A percentile compares a stretch with the other conserved stretches of the same genome.
Evolutionary conservation across 2,329 filamentous ascomycete species (phyloP).

Genomic region (Aspergillus fijiensis): DNA sequence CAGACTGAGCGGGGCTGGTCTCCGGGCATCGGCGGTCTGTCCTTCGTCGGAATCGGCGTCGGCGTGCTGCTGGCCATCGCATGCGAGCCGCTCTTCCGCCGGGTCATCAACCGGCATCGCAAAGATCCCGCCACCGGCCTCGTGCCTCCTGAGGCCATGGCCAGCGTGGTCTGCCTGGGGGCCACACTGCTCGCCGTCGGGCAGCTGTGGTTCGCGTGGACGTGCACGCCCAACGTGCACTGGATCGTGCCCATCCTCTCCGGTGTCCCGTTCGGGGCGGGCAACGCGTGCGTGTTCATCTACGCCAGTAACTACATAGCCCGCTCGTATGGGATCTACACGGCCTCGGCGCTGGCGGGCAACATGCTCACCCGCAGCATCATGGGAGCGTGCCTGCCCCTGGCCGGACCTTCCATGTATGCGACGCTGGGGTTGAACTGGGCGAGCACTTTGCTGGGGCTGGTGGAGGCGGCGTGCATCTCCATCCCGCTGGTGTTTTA

Average conservation of each 20-base stretch:
- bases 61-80: conserved; percentile 52
- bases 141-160: conserved; percentile 72
- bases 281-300: conserved; percentile 74
- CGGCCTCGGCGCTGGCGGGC: conserved; percentile 73
- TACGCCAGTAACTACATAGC: conserved; percentile 77
- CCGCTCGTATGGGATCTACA: conserved; percentile 72
- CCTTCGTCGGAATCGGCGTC: conserved; percentile 68
- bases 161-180: conserved; percentile 74
- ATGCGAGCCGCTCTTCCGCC: conserved; percentile 65
- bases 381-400: conserved; percentile 68
- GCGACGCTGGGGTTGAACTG: conserved; percentile 65
- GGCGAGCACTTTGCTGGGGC: conserved; percentile 70
- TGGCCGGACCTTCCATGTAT: conserved; percentile 74
- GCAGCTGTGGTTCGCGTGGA: conserved; percentile 82
- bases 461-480: conserved; percentile 68
- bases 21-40: conserved; percentile 67
- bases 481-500: conserved; percentile 78
- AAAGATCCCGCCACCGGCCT: conserved; percentile 70
- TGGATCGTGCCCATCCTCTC: conserved; percentile 76
- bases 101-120: conserved; percentile 71
- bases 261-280: conserved; percentile 74
- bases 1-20: conserved; percentile 70
- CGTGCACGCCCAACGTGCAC: conserved; percentile 72
- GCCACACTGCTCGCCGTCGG: conserved; percentile 67
- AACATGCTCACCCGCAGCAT: conserved; percentile 70